These are phyloP conservation scores for Corylus heterophylla DNA, from an alignment of 306 rosid species.

Conservation along the genomic window DNA sequence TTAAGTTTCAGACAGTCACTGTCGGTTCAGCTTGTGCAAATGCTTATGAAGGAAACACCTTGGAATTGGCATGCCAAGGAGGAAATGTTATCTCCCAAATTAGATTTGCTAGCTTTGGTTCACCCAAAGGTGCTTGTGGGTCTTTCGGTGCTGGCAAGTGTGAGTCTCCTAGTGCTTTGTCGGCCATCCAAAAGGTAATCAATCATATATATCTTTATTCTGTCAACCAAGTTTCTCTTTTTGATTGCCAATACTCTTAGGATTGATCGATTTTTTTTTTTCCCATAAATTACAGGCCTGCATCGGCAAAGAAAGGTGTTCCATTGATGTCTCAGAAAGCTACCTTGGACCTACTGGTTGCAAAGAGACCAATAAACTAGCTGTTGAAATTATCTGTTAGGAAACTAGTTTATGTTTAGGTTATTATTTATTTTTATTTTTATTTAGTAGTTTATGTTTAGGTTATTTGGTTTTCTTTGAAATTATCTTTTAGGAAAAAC, in stretches of 20 bases:
- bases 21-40: slow-evolving; percentile 29
- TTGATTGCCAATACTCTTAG: neutral
- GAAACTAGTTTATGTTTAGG: no score
- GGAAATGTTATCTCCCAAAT: slow-evolving; percentile 18
- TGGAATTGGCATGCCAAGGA: slow-evolving; percentile 34
- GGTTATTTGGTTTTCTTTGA: no score
- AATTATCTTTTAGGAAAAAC: no score
- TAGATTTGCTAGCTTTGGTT: slow-evolving; percentile 38
- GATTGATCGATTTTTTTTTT: neutral
- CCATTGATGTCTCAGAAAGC: slow-evolving; percentile 4
- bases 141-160: slow-evolving; percentile 11
- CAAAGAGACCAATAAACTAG: slow-evolving; percentile 17
- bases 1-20: slow-evolving; percentile 29
- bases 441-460: no score
- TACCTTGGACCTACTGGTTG: slow-evolving; percentile 27
- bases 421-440: neutral
- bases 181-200: neutral
- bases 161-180: slow-evolving; percentile 16
- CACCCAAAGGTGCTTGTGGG: slow-evolving; percentile 18
- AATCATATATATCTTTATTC: neutral
- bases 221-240: neutral
- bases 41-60: slow-evolving; percentile 25
- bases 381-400: slow-evolving; percentile 20
- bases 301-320: slow-evolving; percentile 7
- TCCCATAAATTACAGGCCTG: slow-evolving; percentile 18